These are phyloP conservation scores for Cercophora samala DNA, from an alignment of 495 filamentous ascomycete species.

Conservation along the genomic window DNA sequence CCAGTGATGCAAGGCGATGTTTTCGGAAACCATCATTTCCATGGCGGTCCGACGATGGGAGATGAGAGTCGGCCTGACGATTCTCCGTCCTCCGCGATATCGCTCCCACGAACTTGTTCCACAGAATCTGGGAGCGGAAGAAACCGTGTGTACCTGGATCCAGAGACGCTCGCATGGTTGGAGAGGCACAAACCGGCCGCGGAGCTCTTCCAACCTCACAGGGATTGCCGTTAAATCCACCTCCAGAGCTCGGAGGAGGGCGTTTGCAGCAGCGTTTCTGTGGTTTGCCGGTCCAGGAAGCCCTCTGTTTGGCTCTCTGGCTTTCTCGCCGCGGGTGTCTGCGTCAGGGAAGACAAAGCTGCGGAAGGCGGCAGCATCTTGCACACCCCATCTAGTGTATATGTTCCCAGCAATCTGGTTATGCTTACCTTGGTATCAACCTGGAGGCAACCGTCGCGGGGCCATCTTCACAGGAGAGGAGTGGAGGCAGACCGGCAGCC, in stretches of 20 bases:
- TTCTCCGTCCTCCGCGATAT: not conserved
- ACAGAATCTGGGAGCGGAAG: not conserved
- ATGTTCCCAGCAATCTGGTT: conserved; percentile 26
- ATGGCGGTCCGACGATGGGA: conserved; percentile 6
- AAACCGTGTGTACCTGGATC: not conserved
- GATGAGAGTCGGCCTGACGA: not conserved
- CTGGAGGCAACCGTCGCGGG: not conserved
- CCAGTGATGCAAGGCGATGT: conserved; percentile 4
- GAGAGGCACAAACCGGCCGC: not conserved
- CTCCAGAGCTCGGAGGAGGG: conserved; percentile 12
- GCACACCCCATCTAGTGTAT: conserved; percentile 5
- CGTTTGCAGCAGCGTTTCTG: conserved; percentile 28
- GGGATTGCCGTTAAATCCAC: not conserved
- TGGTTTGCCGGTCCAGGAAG: conserved; percentile 23
- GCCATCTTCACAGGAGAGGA: not conserved
- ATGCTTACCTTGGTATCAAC: conserved; percentile 19
- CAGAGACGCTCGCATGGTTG: not conserved
- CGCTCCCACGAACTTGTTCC: not conserved
- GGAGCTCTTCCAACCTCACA: not conserved
- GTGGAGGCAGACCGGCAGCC: not conserved
- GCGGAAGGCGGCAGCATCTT: conserved; percentile 32
- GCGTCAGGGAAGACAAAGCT: conserved; percentile 21
- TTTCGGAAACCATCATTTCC: conserved; percentile 4
- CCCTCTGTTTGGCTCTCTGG: conserved; percentile 24
- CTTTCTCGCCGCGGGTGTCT: conserved; percentile 24